Percentiles rank a stretch among this genome's conserved stretches.
phyloP scores from a whole-genome alignment of 305 asterid genomes.

The Solanum aculeatissimum region DNA sequence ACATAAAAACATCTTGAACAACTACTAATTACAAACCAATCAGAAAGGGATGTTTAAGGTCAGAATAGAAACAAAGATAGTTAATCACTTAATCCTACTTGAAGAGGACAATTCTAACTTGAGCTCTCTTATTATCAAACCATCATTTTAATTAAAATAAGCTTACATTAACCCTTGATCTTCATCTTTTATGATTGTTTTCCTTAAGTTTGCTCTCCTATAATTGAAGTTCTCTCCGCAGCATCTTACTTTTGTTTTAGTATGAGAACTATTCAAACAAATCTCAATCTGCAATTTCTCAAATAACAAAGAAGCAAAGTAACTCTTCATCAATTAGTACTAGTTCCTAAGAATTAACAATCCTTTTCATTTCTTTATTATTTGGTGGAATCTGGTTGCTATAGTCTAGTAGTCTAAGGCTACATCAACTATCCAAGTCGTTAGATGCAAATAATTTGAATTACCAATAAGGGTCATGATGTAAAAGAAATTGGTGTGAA shows the following conservation, averaged over 20 bases:
- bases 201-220: not conserved
- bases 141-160: not conserved
- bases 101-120: not conserved
- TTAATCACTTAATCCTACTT: not conserved
- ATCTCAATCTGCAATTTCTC: not conserved
- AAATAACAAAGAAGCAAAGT: not conserved
- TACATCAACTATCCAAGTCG: not conserved
- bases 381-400: not conserved
- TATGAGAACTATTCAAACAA: not conserved
- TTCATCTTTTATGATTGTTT: not conserved
- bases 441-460: not conserved
- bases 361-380: not conserved
- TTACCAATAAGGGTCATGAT: not conserved
- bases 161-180: not conserved
- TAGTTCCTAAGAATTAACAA: not conserved
- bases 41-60: not conserved
- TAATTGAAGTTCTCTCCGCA: not conserved
- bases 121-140: not conserved
- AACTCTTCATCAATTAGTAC: not conserved
- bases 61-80: not conserved
- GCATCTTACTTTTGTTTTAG: not conserved
- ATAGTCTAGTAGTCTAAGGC: not conserved
- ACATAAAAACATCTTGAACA: not conserved
- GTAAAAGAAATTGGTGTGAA: not conserved
- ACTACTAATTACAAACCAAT: not conserved